Evolutionary conservation across 345 rosid species (phyloP), one percentile per base, ranked within the genome.

Genomic region (Corymbia maculata): DNA sequence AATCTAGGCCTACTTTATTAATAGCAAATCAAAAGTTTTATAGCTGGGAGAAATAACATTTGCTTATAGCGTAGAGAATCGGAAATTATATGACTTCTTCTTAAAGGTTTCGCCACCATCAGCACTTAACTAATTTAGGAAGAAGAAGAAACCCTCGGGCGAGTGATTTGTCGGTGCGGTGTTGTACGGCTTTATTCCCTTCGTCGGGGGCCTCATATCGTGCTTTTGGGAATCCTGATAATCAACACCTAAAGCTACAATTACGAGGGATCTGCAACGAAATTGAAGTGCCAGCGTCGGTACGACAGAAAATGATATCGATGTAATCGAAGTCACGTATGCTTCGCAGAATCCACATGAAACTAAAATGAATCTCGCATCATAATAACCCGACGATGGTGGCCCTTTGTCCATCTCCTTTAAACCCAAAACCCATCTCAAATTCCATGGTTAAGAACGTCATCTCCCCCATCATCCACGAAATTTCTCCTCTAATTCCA

Each of bases 331-430:
- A 2, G 12, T 70, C 4, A 19, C 2, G 14, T 21, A 42, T 26
- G 21, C 2, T 36, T 70, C 7, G 0, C 0, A 9, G 0, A 36
- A 36, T 13, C 22, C 45, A 16, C 7, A 5, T 36, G 3, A 70
- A 36, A 70, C 0, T 0, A 1, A 17, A 2, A 70, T 0, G 79
- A 17, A 68, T 68, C 0, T 17, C 13, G 13, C 49, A 21, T 5
- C 49, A 6, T 1, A 3, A 21, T 7, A 2, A 21, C 13, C 28
- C 49, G 82, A 75, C 2, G 8, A 68, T 32, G 24, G 42, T 36
- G 42, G 42, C 42, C 42, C 42, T 36, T 36, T 36, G 4, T 36
- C 42, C n/a, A 26, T 24, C 66, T 59, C 66, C 66, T 10, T 13
- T 11, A 11, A 59, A 59, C 30, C 13, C 13, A 36, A 36, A 36